These are phyloP conservation scores for Dunaliella primolecta DNA, from an alignment of 139 green algal species.

Conservation along the genomic window DNA sequence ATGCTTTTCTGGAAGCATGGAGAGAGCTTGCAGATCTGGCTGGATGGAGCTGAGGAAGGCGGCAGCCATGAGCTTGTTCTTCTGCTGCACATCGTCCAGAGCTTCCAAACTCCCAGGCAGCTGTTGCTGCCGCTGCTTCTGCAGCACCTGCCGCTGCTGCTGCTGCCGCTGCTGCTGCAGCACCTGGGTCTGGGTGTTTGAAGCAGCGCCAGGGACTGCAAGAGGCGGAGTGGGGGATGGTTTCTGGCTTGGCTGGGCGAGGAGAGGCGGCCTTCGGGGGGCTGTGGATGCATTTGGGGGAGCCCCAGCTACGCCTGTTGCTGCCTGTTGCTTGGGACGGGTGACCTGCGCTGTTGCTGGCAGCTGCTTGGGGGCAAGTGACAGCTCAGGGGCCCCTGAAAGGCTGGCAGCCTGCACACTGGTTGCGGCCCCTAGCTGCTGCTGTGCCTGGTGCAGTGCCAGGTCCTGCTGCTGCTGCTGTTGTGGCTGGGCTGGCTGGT, in stretches of 20 bases:
- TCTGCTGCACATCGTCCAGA: neutral
- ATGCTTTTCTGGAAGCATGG: too few species aligned
- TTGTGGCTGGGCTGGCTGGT: neutral
- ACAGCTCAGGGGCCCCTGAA: neutral
- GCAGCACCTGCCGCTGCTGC: neutral
- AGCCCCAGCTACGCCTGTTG: too few species aligned
- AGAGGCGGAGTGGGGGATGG: too few species aligned
- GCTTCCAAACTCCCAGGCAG: neutral
- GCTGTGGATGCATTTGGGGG: too few species aligned
- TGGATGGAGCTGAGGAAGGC: neutral
- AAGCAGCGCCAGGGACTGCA: too few species aligned
- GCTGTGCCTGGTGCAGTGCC: neutral
- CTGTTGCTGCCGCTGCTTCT: neutral
- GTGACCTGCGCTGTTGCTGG: neutral
- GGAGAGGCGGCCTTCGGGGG: too few species aligned
- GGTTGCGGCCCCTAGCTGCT: neutral
- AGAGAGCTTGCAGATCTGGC: neutral
- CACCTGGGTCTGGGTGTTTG: too few species aligned
- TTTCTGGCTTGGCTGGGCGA: too few species aligned
- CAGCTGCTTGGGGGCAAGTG: neutral
- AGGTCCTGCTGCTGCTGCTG: neutral
- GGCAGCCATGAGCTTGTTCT: constrained; percentile 6
- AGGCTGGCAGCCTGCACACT: too few species aligned
- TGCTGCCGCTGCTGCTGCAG: neutral
- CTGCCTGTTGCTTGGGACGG: too few species aligned